These are phyloP conservation scores for Candida anutae DNA, from an alignment of 1,139 yeast genomes.

Conservation along the genomic window DNA sequence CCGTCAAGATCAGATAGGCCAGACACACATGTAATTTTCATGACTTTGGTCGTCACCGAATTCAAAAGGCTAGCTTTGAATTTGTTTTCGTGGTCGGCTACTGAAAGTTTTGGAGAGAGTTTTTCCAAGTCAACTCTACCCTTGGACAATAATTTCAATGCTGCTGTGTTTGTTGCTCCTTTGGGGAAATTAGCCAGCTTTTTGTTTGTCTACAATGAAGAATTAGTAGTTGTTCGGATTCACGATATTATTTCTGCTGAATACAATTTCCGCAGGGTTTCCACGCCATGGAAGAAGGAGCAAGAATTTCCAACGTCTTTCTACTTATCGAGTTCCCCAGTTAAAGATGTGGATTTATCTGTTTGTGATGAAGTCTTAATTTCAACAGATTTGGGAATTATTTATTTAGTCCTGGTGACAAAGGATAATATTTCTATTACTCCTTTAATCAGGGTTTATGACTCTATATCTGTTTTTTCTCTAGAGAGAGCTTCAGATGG, in stretches of 20 bases:
- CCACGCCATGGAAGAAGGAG: constrained; percentile 10
- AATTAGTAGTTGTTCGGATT: constrained; percentile 23
- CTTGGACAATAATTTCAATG: constrained; percentile 25
- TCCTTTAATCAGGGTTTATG: constrained; percentile 22
- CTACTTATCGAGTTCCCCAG: constrained; percentile 16
- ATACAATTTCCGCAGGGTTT: constrained; percentile 20
- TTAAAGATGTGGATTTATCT: constrained; percentile 2
- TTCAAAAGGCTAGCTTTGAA: constrained; percentile 28
- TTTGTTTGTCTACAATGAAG: constrained; percentile 23
- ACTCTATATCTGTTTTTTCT: constrained; percentile 27
- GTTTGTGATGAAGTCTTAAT: constrained; percentile 28
- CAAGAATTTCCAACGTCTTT: constrained; percentile 34
- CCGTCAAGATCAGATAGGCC: constrained; percentile 19
- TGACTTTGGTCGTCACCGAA: constrained; percentile 29
- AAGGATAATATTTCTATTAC: constrained; percentile 3
- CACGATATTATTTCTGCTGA: constrained; percentile 43
- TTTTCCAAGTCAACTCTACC: constrained; percentile 26
- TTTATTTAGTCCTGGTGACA: constrained; percentile 21
- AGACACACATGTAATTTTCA: constrained; percentile 27
- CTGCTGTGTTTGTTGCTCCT: constrained; percentile 36
- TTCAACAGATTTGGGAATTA: constrained; percentile 34
- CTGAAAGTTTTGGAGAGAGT: constrained; percentile 14
- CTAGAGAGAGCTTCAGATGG: constrained; percentile 14
- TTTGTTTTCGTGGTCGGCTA: constrained; percentile 34
- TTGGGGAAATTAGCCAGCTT: constrained; percentile 24